Conservation (phyloP, 257 asterid genomes). For the Datura wrightii region DNA sequence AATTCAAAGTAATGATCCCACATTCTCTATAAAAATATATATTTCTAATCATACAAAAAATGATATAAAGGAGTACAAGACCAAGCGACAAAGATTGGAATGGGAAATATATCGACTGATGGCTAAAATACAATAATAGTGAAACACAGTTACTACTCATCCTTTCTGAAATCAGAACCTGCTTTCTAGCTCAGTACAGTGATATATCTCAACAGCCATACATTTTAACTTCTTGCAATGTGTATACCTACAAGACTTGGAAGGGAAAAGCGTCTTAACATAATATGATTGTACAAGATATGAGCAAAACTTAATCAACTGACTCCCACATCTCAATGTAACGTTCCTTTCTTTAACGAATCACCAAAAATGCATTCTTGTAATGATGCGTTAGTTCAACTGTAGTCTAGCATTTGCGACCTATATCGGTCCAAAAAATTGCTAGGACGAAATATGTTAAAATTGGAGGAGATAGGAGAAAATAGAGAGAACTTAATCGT, state of each 20-base stretch:
- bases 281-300: not conserved
- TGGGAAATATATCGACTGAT: not conserved
- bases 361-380: constrained; percentile 1
- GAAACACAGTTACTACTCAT: not conserved
- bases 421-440: not conserved
- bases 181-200: not conserved
- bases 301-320: not conserved
- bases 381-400: not conserved
- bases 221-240: not conserved
- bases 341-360: not conserved
- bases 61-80: not conserved
- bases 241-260: constrained; percentile 14
- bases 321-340: constrained; percentile 1
- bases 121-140: constrained; percentile 28
- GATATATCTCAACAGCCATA: not conserved
- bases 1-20: not conserved
- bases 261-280: not conserved
- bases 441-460: not conserved
- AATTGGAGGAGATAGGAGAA: not conserved
- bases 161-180: constrained; percentile 5
- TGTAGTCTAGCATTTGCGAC: not conserved
- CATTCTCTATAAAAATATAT: too few relatives aligned
- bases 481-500: not conserved
- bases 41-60: not conserved
- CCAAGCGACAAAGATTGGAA: not conserved